phyloP scores from a whole-genome alignment of 176 grass and related monocot genomes.

The Canna indica region DNA sequence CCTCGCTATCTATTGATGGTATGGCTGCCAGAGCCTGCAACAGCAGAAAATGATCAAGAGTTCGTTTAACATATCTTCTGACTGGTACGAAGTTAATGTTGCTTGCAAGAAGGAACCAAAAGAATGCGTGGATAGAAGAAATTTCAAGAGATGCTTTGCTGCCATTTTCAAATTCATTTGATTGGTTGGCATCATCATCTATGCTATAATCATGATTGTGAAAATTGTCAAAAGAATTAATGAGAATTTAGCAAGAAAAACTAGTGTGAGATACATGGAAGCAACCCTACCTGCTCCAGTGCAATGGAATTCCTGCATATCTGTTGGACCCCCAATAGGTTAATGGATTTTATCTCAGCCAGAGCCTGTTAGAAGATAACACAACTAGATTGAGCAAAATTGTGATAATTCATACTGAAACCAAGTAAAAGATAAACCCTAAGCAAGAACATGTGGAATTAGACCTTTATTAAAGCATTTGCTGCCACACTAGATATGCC shows the following conservation, averaged over 20 bases:
- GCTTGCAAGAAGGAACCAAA: neutral
- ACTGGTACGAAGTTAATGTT: neutral
- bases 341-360: constrained; percentile 88
- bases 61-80: neutral
- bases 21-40: constrained; percentile 81
- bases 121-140: neutral
- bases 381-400: constrained; percentile 14
- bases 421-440: constrained; percentile 6
- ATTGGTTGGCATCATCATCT: neutral
- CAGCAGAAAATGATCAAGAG: neutral
- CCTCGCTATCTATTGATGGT: constrained; percentile 73
- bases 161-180: neutral
- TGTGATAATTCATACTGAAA: neutral
- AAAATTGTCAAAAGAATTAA: neutral
- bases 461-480: constrained; percentile 86
- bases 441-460: constrained; percentile 10
- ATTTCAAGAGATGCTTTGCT: neutral
- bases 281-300: constrained; percentile 77
- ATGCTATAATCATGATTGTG: neutral
- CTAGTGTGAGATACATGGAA: neutral
- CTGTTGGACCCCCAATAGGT: constrained; percentile 92
- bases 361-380: constrained; percentile 46
- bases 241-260: neutral
- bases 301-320: constrained; percentile 97
- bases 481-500: constrained; percentile 91